Base-by-base conservation (phyloP, 2,329 filamentous ascomycete species). In the Parasarocladium wereldwijsianum region DNA sequence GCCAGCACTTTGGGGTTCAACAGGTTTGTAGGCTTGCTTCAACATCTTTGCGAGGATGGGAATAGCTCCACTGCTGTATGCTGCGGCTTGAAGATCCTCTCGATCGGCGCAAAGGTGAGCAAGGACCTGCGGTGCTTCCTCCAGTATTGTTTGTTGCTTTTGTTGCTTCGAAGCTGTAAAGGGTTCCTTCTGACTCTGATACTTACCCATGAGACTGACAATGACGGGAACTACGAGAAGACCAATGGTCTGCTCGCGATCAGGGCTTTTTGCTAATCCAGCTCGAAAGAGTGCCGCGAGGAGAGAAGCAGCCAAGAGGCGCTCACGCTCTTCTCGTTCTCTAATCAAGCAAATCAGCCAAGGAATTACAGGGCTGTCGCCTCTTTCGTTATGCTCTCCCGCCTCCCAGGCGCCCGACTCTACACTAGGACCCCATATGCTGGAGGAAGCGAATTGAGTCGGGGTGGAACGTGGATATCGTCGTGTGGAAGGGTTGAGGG, bases 61-160 rank as follows among this genome's bases (percentile, higher is more conserved):
- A 27, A 66, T 52, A 1, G 58, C 64, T 16, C 58, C 52, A 33
- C 62, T 64, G 36, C 94, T 82, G 24, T 76, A 77, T 1, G 85
- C 84, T 21, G 83, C 76, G 42, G 76, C 80, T 51, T 96, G 87
- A 31, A 96, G 62, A 34, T 70, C 66, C 36, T 79, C 72, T 47
- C 76, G 84, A 43, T 90, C 82, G 16, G 74, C 72, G 12, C 93
- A 73, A 22, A 96, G 62, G 26, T 76, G 72, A 11, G 84, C 82
- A 32, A 96, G 61, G 8, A 92, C 68, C 2, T 71, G 66, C 6
- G 86, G 82, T 2, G 80, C 74, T 37, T 71, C 70, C 47, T 87
- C 81, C 32, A 74, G 62, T 9, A 84, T 61, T 7, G 38, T 41
- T 12, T 44, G 43, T 27, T 47, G 45, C 10, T 32, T 37, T 23